Evolutionary conservation across 1,139 yeast species (phyloP), one percentile per base, ranked within the genome.

Genomic region (Yamadazyma siamensis): DNA sequence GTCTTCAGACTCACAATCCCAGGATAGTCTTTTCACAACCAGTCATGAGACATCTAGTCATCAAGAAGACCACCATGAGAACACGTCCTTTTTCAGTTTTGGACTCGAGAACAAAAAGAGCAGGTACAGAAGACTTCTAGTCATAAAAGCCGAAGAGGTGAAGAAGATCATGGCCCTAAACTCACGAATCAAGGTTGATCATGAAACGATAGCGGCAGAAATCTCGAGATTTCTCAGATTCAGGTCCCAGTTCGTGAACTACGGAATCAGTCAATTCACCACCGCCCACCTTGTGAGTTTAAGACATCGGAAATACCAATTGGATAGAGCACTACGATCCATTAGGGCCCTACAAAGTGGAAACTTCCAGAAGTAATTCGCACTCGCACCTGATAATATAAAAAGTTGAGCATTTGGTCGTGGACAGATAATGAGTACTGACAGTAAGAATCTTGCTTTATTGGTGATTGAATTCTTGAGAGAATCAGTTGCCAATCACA

Each of bases 391-490:
- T n/a, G n/a, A n/a, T n/a, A n/a, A n/a, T n/a, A n/a, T n/a, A n/a
- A n/a, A n/a, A n/a, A n/a, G n/a, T n/a, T n/a, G n/a, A n/a, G n/a
- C n/a, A n/a, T n/a, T n/a, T n/a, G n/a, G n/a, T n/a, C n/a, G n/a
- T n/a, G n/a, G n/a, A n/a, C 10, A 18, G 10, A 33, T 15, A 8
- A 50, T 50, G 54, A 27, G 43, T 27, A 54, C 56, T 25, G 43
- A 67, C 21, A 68, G 78, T 52, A 75, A 83, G 55, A 85, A 84
- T 43, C 71, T 85, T 34, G 94, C 95, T 2, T 66, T 80, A 34
- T 77, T 86, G 33, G 78, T 91, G 41, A 78, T 88, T 31, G 76
- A 78, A 42, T 89, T 81, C 55, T 72, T 91, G 46, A 73, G 75
- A 47, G 52, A 65, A 15, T 65, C 87, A 6, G 75, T 84, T 20